Percentiles rank a stretch among this genome's conserved stretches.
phyloP scores from a whole-genome alignment of 768 basidiomycete genomes.

The Hysterangium stoloniferum region DNA sequence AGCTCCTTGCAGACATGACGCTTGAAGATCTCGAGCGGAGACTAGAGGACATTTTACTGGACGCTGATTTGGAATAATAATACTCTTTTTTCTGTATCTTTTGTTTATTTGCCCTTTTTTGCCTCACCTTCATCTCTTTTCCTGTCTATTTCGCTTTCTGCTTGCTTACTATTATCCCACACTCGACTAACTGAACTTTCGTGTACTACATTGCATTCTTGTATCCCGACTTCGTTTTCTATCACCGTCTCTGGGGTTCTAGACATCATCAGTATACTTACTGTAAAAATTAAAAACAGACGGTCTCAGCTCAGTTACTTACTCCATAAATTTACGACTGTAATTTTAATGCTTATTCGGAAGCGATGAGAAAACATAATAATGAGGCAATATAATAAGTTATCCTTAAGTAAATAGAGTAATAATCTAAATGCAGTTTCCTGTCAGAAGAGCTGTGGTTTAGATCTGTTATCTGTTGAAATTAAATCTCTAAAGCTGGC shows the following conservation, averaged over 20 bases:
- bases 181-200: slow-evolving; percentile 3
- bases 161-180: slow-evolving; percentile 4
- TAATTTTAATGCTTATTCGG: no score
- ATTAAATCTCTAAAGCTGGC: no score
- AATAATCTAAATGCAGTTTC: no score
- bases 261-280: slow-evolving; percentile 4
- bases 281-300: slow-evolving; percentile 4
- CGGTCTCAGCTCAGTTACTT: no score
- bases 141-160: not conserved
- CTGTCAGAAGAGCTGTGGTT: no score
- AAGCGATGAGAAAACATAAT: no score
- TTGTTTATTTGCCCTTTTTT: slow-evolving; percentile 1
- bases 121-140: no score
- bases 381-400: no score
- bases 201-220: slow-evolving; percentile 2
- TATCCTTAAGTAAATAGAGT: no score
- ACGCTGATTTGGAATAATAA: slow-evolving; percentile 1
- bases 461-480: no score
- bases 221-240: slow-evolving; percentile 7
- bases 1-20: slow-evolving; percentile 28
- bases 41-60: slow-evolving; percentile 5
- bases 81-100: not conserved
- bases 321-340: no score
- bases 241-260: not conserved
- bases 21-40: slow-evolving; percentile 21